phyloP scores from a whole-genome alignment of 192 early-diverging fungal genomes.

The Mortierella alpina region DNA sequence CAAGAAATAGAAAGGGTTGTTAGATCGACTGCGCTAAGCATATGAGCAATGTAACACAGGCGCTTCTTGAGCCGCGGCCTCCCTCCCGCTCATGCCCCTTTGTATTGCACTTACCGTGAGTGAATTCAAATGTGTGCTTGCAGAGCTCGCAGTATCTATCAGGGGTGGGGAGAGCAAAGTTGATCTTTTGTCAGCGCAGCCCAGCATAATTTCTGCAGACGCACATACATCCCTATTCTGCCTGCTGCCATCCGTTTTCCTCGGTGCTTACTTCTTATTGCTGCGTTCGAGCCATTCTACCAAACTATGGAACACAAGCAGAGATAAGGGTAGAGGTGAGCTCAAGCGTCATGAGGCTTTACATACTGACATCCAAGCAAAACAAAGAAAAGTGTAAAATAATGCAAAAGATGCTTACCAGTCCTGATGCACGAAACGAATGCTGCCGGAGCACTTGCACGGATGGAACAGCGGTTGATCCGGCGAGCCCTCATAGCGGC shows the following conservation, averaged over 20 bases:
- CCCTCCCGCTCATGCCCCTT: too few relatives aligned
- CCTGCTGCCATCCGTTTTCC: neutral
- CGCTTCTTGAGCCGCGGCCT: too few relatives aligned
- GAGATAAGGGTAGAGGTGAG: constrained; percentile 1
- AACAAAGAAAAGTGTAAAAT: neutral
- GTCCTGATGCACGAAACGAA: constrained; percentile 94
- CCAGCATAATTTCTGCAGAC: neutral
- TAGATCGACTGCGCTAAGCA: neutral
- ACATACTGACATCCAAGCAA: neutral
- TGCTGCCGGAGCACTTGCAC: constrained; percentile 96
- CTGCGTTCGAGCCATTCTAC: constrained; percentile 87
- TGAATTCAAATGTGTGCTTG: constrained; percentile 85
- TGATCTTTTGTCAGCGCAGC: neutral
- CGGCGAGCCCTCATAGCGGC: constrained; percentile 77
- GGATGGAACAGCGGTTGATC: constrained; percentile 92
- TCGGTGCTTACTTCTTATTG: constrained; percentile 71
- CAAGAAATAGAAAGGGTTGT: neutral
- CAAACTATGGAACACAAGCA: constrained; percentile 57
- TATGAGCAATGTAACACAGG: neutral
- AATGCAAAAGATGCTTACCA: constrained; percentile 63
- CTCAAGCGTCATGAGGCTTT: neutral
- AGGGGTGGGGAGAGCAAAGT: neutral
- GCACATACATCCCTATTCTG: neutral
- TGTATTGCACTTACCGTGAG: constrained; percentile 69
- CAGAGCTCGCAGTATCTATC: constrained; percentile 89